phyloP scores from a whole-genome alignment of 805 yeast genomes.

The Scheffersomyces stipitis region DNA sequence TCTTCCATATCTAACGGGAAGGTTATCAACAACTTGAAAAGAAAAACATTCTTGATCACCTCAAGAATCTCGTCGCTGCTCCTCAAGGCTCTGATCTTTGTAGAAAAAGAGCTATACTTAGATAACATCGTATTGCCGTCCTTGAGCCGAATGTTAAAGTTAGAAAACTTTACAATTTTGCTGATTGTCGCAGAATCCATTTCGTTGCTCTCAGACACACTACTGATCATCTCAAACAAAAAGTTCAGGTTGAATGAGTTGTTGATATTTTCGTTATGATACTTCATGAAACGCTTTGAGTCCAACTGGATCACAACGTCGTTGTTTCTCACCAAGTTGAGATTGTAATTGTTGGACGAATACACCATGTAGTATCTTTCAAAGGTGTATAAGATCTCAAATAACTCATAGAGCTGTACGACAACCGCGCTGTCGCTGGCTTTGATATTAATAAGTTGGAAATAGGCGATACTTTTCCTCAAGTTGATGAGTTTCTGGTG shows the following conservation, averaged over 20 bases:
- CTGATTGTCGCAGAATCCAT: slow-evolving; percentile 1
- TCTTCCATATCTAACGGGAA: slow-evolving; percentile 15
- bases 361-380: slow-evolving; percentile 23
- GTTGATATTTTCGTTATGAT: slow-evolving; percentile 5
- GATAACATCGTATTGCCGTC: neutral
- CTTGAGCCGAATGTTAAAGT: slow-evolving; percentile 8
- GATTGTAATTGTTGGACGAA: slow-evolving; percentile 14
- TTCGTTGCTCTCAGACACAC: slow-evolving; percentile 6
- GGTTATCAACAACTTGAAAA: slow-evolving; percentile 22
- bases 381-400: slow-evolving; percentile 25
- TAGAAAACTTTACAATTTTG: slow-evolving; percentile 7
- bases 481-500: slow-evolving; percentile 31
- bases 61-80: slow-evolving; percentile 11
- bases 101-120: slow-evolving; percentile 1
- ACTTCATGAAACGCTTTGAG: slow-evolving; percentile 5
- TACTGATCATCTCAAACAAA: slow-evolving; percentile 7
- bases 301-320: slow-evolving; percentile 10
- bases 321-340: slow-evolving; percentile 11
- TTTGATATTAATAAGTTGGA: slow-evolving; percentile 28
- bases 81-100: slow-evolving; percentile 2
- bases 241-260: slow-evolving; percentile 10
- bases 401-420: slow-evolving; percentile 30
- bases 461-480: slow-evolving; percentile 29
- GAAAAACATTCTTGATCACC: slow-evolving; percentile 12
- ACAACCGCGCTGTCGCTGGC: slow-evolving; percentile 17